Base-by-base conservation (phyloP, 2,329 filamentous ascomycete species). In the Chrysoporthe austroafricana region DNA sequence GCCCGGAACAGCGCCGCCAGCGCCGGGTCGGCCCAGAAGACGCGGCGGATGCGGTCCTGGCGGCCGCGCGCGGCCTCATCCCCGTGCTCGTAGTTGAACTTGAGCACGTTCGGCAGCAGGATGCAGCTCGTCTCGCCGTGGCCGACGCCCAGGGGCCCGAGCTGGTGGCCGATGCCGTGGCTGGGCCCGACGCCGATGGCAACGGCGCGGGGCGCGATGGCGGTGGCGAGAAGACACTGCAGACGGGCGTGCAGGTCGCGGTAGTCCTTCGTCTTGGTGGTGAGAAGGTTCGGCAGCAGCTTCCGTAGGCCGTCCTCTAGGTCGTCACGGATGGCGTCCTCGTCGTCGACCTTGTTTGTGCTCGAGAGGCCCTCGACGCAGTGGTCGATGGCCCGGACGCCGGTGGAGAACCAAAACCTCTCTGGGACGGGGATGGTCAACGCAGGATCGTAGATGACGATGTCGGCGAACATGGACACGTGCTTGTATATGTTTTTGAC, bases 81-180 rank as follows among this genome's bases (percentile, higher is more conserved):
- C 6, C 80, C 80, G 61, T 79, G 74, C 46, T 73, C 74, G 1
- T 78, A 77, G 67, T 89, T 90, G 72, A 80, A 89, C 72, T 83
- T 85, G 73, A 84, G 84, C 6, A 89, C 85, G 0, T 83, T 81
- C 0, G 86, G 86, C 46, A 84, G 78, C 66, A 86, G 77, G 58
- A 85, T 82, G 73, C 83, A 89, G 71, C 83, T 86, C 39, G 86
- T 89, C 74, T 88, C 86, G 13, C 87, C 87, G 72, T 90, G 86
- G 0, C 84, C 83, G 2, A 89, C 86, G 0, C 86, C 86, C 3
- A 86, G 73, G 0, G 86, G 85, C 0, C 84, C 84, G 0, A 86
- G 78, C 72, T 84, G 83, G 72, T 86, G 83, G 4, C 83, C 83
- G 67, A 86, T 85, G 0, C 82, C 84, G 71, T 86, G 83, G 70